Conservation (phyloP, 768 basidiomycete species). For the Naematelia encephala region DNA sequence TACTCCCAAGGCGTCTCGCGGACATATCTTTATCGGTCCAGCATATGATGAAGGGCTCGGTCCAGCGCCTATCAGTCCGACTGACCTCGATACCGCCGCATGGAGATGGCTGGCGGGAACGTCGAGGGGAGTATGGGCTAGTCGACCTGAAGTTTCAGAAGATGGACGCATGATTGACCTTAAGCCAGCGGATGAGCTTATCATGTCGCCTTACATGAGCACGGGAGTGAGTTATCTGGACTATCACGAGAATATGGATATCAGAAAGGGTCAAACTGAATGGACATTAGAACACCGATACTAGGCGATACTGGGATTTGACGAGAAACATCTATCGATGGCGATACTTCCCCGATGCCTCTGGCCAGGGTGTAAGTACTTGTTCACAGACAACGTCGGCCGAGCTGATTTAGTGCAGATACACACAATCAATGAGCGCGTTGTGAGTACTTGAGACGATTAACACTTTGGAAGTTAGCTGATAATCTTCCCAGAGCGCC, state of each 20-base stretch:
- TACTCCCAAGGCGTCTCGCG: background rate
- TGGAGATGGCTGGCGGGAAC: constrained; percentile 43
- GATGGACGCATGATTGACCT: constrained; percentile 20
- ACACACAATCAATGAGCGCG: constrained; percentile 22
- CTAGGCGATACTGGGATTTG: constrained; percentile 36
- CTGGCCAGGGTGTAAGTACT: constrained; percentile 8
- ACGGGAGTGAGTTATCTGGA: constrained; percentile 9
- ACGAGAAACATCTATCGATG: constrained; percentile 48
- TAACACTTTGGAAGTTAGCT: background rate
- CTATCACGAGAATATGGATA: constrained; percentile 18
- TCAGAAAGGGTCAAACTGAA: constrained; percentile 15
- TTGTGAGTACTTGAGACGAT: constrained; percentile 13
- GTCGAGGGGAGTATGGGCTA: constrained; percentile 34
- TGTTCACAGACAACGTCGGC: background rate
- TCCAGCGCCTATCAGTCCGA: constrained; percentile 37
- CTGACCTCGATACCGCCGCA: constrained; percentile 18
- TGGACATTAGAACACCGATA: constrained; percentile 39
- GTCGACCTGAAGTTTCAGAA: constrained; percentile 15
- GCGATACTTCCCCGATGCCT: constrained; percentile 17
- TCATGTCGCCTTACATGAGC: constrained; percentile 41
- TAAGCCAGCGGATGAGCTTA: constrained; percentile 16
- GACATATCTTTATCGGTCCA: background rate
- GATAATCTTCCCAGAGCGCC: constrained; percentile 11
- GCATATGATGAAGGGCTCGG: constrained; percentile 33
- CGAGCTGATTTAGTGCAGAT: constrained; percentile 3